A percentile compares a stretch with the other conserved stretches of the same genome.
Evolutionary conservation across 2,329 filamentous ascomycete species (phyloP).

Genomic region (Scortechinia acanthostroma): DNA sequence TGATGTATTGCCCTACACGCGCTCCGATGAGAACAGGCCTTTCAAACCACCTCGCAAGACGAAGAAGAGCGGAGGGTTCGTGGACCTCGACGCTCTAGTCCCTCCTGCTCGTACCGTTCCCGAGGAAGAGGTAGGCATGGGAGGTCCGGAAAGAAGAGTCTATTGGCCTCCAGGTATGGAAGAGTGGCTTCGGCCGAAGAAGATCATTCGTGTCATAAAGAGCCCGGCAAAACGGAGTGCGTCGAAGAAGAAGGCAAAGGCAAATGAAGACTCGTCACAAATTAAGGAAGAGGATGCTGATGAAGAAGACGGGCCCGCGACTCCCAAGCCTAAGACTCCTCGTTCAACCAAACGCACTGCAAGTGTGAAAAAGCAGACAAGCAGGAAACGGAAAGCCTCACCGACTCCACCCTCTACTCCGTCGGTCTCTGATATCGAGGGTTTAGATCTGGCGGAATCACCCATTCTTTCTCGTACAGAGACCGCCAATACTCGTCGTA

Average conservation of each 20-base stretch:
- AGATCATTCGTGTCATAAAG: conserved; percentile 43
- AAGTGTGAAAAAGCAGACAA: neutral
- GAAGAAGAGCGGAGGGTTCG: conserved; percentile 26
- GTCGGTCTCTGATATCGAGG: conserved; percentile 11
- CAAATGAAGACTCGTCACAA: neutral
- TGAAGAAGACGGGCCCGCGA: neutral
- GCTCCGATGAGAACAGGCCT: conserved; percentile 67
- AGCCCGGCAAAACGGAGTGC: neutral
- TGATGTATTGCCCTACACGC: conserved; percentile 70
- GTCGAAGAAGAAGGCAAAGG: neutral
- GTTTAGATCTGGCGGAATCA: conserved; percentile 14
- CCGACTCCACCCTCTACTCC: neutral
- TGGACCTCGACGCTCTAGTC: conserved; percentile 22
- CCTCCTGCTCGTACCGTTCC: conserved; percentile 37
- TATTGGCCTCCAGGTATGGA: conserved; percentile 90
- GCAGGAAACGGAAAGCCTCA: neutral
- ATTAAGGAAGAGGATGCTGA: neutral
- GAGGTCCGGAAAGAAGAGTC: conserved; percentile 71
- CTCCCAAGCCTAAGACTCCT: neutral
- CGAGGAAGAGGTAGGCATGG: conserved; percentile 75
- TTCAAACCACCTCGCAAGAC: conserved; percentile 30
- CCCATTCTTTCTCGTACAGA: too few species aligned
- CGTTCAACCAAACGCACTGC: neutral
- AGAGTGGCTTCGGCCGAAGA: conserved; percentile 82
- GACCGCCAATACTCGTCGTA: neutral